Evolutionary conservation across 805 yeast species (phyloP), one percentile per base, ranked within the genome.

Genomic region (Pichia membranifaciens): DNA sequence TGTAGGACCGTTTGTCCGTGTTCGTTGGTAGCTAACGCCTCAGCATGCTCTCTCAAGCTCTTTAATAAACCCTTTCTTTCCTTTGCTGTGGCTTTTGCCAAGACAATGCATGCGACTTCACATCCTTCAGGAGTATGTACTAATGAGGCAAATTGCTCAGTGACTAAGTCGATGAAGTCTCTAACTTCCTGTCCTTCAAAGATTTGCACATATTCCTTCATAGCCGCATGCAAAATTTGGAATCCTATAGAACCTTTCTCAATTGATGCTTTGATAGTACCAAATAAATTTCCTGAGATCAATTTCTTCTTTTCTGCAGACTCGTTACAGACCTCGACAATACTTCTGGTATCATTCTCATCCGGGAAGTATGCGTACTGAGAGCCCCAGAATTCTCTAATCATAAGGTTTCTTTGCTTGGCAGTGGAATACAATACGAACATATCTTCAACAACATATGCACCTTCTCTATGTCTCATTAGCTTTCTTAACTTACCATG

Each of bases 381-480:
- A 12, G 96, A 78, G 46, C 98, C 99, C 88, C 95, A 91, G 64
- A 91, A 91, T 69, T 91, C 99, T 67, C 93, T 81, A 55, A 91
- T 80, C 85, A 91, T 90, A 68, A 87, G 96, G 47, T 79, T 78
- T 66, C 79, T 86, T 68, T 91, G 98, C 53, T 82, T 87, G 28
- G 84, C 76, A 21, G 88, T 79, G 10, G 96, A 80, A 66, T 90
- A 91, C 48, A 89, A 77, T 21, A 87, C 87, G 62, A 74, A 91
- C 59, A 87, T 73, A 73, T 91, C 99, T 68, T 91, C 98, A 54
- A 90, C 89, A 35, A 91, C 98, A 60, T 91, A 89, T 13, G 98
- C 98, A 68, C 97, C 99, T 74, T 91, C 98, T 70, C 86, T 84
- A 69, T 91, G 97, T 73, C 95, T 82, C 93, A 91, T 88, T 49